These are phyloP conservation scores for Euptelea pleiosperma DNA, from an alignment of 164 flowering plant species.

Conservation along the genomic window DNA sequence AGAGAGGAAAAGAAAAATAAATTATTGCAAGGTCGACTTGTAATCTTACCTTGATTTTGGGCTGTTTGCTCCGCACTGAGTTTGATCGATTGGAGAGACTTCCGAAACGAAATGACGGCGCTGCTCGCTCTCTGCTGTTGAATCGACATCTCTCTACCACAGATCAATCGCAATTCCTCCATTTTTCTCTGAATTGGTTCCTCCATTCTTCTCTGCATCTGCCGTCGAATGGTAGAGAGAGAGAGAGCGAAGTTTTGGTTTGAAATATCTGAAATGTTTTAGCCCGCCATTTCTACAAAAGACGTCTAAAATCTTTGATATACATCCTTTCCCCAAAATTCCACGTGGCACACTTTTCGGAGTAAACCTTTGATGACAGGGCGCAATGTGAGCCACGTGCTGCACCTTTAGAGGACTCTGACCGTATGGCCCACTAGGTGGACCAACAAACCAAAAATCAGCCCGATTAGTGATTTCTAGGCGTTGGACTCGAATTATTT, in stretches of 20 bases:
- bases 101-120: constrained; percentile 21
- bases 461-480: too few relatives aligned
- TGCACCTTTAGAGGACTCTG: too few relatives aligned
- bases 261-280: neutral
- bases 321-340: too few relatives aligned
- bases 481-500: too few relatives aligned
- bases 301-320: too few relatives aligned
- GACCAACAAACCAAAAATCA: too few relatives aligned
- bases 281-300: constrained; percentile 8
- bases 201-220: constrained; percentile 7
- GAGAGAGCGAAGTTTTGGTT: neutral
- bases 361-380: too few relatives aligned
- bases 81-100: constrained; percentile 31
- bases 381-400: too few relatives aligned
- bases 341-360: too few relatives aligned
- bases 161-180: constrained; percentile 36
- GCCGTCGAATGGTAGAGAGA: neutral
- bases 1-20: neutral
- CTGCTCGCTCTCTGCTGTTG: constrained; percentile 38
- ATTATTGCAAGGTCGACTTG: neutral
- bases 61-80: constrained; percentile 33
- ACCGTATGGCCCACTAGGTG: too few relatives aligned
- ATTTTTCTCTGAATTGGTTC: constrained; percentile 12
- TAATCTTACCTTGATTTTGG: constrained; percentile 40
- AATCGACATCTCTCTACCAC: constrained; percentile 38